Percentiles rank a stretch among this genome's conserved stretches.
Conservation (phyloP, 2,329 filamentous ascomycete species). For the Xenoacremonium recifei region DNA sequence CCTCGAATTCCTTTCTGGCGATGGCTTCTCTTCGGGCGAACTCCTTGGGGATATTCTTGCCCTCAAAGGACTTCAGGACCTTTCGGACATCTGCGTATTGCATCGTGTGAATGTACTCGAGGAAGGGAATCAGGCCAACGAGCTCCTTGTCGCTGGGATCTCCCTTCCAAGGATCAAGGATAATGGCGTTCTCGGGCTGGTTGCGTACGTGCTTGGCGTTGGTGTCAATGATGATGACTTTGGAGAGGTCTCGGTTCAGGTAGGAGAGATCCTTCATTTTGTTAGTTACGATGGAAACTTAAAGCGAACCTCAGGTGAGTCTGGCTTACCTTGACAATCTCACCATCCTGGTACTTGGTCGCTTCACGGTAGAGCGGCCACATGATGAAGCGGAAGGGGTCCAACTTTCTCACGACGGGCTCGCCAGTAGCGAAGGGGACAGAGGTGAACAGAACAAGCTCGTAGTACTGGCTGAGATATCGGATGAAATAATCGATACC, state of each 20-base stretch:
- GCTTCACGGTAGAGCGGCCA: constrained; percentile 95
- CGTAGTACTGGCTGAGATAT: constrained; percentile 97
- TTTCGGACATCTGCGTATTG: constrained; percentile 83
- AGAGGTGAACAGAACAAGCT: constrained; percentile 92
- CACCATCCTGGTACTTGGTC: constrained; percentile 94
- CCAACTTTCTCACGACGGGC: constrained; percentile 86
- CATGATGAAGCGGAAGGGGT: constrained; percentile 92
- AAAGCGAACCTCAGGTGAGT: neutral
- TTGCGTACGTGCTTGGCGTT: constrained; percentile 76
- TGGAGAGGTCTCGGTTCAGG: constrained; percentile 91
- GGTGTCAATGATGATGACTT: constrained; percentile 93
- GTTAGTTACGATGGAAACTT: constrained; percentile 13
- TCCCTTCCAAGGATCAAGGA: constrained; percentile 88
- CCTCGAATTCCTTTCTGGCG: constrained; percentile 80
- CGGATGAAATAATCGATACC: constrained; percentile 96
- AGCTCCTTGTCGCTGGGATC: constrained; percentile 81
- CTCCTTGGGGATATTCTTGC: constrained; percentile 83
- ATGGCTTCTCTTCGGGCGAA: constrained; percentile 86
- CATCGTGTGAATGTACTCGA: constrained; percentile 96
- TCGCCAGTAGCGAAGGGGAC: constrained; percentile 83
- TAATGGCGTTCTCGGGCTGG: constrained; percentile 95
- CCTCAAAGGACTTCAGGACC: constrained; percentile 84
- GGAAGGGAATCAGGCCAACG: constrained; percentile 87
- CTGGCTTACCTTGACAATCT: constrained; percentile 81
- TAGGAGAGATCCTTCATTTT: constrained; percentile 81